Base-by-base conservation (phyloP, 257 asterid species). In the Linderniella brevidens region DNA sequence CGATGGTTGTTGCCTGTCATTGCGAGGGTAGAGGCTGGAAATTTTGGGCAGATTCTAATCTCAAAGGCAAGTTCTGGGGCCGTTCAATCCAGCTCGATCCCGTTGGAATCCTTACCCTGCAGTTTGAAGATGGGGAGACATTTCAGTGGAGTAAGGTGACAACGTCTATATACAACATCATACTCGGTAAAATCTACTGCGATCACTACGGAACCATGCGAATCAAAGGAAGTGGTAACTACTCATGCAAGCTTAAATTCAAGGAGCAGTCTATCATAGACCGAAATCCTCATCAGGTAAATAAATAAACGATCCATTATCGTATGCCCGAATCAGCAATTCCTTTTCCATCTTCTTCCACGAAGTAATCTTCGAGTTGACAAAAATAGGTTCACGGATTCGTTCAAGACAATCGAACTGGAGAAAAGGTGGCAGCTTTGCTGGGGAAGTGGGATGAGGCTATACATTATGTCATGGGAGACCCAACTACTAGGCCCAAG, bases 81-180 rank as follows among this genome's bases (percentile, higher is more conserved):
- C 92, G 96, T 48, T 90, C 98, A 12, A 90, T 90, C 68, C 98
- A 90, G 64, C 96, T 90, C 47, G 98, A 90, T 65, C 98, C 96
- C 40, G 83, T 90, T 49, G 98, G 98, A 35, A 44, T 68, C 59
- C 87, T 90, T 35, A 85, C 83, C 58, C 76, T 90, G 64, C 88
- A 81, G 70, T 90, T 90, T 61, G 98, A 85, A 65, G 96, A 77
- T 50, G 98, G 96, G 0, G 96, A 90, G 64, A 79, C 93, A 48
- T 84, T 90, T 69, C 81, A 85, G 60, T 90, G 98, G 98, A 85
- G 96, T 78, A 90, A 90, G 76, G 96, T 90, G 64, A 90, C 98
- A 29, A 90, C 98, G 52, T 80, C 98, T 19, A 85, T 90, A 59
- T 90, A 90, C 71, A 90, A 90, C 58, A 90, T 90, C 56, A 85